Conservation (phyloP, 2,329 filamentous ascomycete genomes). For the Alternaria brassicicola region DNA sequence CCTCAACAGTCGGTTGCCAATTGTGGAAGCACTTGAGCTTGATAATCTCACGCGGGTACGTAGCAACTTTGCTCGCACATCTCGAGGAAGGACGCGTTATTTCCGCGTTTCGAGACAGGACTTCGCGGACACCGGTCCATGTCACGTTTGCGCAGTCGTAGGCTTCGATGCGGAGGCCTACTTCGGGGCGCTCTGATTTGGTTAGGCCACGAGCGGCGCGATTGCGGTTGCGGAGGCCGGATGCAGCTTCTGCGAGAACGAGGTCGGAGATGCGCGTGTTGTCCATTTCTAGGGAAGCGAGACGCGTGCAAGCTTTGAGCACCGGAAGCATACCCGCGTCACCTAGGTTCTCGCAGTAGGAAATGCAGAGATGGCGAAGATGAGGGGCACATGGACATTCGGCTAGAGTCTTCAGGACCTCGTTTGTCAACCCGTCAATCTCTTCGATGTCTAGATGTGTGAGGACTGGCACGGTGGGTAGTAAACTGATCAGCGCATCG, state of each 20-base stretch:
- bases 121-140: constrained; percentile 88
- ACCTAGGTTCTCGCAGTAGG: constrained; percentile 85
- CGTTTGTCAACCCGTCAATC: constrained; percentile 76
- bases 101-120: constrained; percentile 83
- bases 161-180: constrained; percentile 77
- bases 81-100: constrained; percentile 59
- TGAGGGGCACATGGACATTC: constrained; percentile 73
- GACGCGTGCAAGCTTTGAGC: constrained; percentile 72
- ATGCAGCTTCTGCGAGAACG: constrained; percentile 80
- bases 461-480: constrained; percentile 76
- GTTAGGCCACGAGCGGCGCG: constrained; percentile 49
- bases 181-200: constrained; percentile 40
- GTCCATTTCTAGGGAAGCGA: constrained; percentile 82
- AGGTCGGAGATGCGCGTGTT: constrained; percentile 91
- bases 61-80: constrained; percentile 45
- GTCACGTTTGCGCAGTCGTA: constrained; percentile 94
- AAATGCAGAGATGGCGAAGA: constrained; percentile 82
- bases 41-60: constrained; percentile 79
- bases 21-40: constrained; percentile 92
- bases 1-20: constrained; percentile 93
- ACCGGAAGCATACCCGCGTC: constrained; percentile 84
- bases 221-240: constrained; percentile 73
- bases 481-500: constrained; percentile 70
- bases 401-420: constrained; percentile 74
- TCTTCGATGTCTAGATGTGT: constrained; percentile 92